These are phyloP conservation scores for Nannochloropsis gaditana DNA, from an alignment of 108 stramenopile species.

Conservation along the genomic window DNA sequence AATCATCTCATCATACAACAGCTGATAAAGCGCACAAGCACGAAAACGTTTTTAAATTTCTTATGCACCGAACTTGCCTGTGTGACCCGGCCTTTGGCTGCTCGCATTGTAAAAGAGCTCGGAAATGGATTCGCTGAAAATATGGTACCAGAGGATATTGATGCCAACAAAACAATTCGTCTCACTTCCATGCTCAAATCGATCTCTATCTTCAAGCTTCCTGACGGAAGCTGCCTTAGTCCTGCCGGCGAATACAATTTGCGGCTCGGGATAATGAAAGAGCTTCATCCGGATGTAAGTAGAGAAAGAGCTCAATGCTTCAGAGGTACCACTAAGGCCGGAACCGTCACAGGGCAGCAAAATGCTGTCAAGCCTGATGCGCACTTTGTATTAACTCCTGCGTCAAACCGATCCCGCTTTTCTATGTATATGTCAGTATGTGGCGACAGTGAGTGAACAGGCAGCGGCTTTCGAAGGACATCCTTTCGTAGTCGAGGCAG, in stretches of 20 bases:
- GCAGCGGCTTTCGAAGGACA: constrained; percentile 63
- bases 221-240: constrained; percentile 77
- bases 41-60: constrained; percentile 68
- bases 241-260: constrained; percentile 96
- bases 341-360: no score
- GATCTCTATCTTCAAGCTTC: constrained; percentile 71
- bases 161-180: constrained; percentile 64
- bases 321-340: no score
- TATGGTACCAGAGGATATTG: constrained; percentile 28
- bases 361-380: no score
- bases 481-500: constrained; percentile 93
- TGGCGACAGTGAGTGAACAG: constrained; percentile 48
- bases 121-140: constrained; percentile 32
- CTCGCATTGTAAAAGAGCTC: constrained; percentile 39
- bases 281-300: constrained; percentile 70
- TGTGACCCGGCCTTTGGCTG: constrained; percentile 30
- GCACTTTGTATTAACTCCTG: no score
- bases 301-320: neutral
- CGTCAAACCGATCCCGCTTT: no score
- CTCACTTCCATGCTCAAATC: constrained; percentile 73
- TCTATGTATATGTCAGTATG: constrained; percentile 11
- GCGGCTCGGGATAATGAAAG: constrained; percentile 84
- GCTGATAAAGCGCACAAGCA: constrained; percentile 66
- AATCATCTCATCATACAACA: constrained; percentile 88
- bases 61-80: constrained; percentile 46